phyloP scores from a whole-genome alignment of 495 filamentous ascomycete genomes.

The Penicillium lagena region DNA sequence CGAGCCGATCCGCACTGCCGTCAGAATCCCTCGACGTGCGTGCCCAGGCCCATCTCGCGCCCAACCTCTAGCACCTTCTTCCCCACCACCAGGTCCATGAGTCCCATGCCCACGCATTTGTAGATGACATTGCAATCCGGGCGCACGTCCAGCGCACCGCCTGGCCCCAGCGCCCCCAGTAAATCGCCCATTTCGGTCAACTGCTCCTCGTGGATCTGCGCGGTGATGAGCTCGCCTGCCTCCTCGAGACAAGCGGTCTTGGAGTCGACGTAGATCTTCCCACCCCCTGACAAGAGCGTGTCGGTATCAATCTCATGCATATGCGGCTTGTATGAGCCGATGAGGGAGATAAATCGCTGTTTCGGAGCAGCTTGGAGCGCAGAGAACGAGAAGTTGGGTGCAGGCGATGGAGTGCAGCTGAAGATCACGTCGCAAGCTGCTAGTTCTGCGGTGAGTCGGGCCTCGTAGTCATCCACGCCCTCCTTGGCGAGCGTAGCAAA shows the following conservation, averaged over 20 bases:
- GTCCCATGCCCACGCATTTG: slow-evolving; percentile 42
- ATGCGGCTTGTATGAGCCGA: slow-evolving; percentile 76
- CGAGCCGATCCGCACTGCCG: too few species aligned
- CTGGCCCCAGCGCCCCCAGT: slow-evolving; percentile 44
- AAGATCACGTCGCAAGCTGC: slow-evolving; percentile 64
- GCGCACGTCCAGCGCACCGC: slow-evolving; percentile 12
- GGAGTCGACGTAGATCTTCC: slow-evolving; percentile 76
- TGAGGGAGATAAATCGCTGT: slow-evolving; percentile 67
- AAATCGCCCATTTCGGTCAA: slow-evolving; percentile 83
- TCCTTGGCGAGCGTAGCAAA: slow-evolving; percentile 26
- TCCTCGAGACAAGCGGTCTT: slow-evolving; percentile 74
- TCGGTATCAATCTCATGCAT: slow-evolving; percentile 83
- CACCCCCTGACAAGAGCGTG: slow-evolving; percentile 66
- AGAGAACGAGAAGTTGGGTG: slow-evolving; percentile 54
- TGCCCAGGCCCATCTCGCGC: slow-evolving; percentile 61
- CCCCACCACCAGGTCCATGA: slow-evolving; percentile 49
- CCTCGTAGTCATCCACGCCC: slow-evolving; percentile 19
- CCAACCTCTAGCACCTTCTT: slow-evolving; percentile 69
- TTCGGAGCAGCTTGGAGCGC: slow-evolving; percentile 45
- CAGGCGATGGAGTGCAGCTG: slow-evolving; percentile 59
- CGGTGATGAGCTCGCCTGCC: slow-evolving; percentile 81
- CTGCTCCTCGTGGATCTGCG: slow-evolving; percentile 56
- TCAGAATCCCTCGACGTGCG: slow-evolving; percentile 62
- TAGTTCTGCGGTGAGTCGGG: slow-evolving; percentile 17
- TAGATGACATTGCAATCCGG: slow-evolving; percentile 60